Evolutionary conservation across 345 rosid species (phyloP), one percentile per base, ranked within the genome.

Genomic region (Salix brachista): DNA sequence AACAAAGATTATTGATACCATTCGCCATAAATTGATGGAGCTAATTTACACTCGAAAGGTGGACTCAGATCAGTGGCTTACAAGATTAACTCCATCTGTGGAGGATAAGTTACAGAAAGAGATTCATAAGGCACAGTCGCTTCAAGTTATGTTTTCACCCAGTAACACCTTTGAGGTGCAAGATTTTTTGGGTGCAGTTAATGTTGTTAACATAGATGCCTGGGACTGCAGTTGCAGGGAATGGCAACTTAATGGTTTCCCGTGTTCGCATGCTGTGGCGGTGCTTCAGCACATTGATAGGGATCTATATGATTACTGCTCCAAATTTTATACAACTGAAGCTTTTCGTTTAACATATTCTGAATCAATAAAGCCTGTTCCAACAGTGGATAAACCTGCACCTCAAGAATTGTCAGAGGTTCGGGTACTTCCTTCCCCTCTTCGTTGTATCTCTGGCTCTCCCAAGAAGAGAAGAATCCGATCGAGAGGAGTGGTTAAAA

Each of bases 11-110:
- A 46, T 84, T 34, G 87, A 79, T 65, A 82, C 81, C 61, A 80
- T 86, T 54, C 81, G 86, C 58, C 74, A 70, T 56, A 80, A 76
- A 64, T 25, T 70, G 64, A 80, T 76, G 83, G 83, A 80, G 65
- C 36, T 76, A 17, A 76, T 80, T 66, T 80, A 80, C 71, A 42
- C 77, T 19, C 76, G 83, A 32, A 80, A 80, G 68, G 76, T 76
- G 65, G 83, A 80, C 4, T 75, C 83, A 52, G 77, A 76, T 11
- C 60, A 67, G 80, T 80, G 83, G 83, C 36, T 61, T 19, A 75
- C 83, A 13, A 71, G 72, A 42, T 66, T 80, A 65, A 80, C 83
- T 37, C 83, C 83, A 14, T 52, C 62, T 9, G 7, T 76, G 72
- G 83, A 80, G 71, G 79, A 76, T 16, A 80, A 80, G 46, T 72